These are phyloP conservation scores for Fraxinus pennsylvanica DNA, from an alignment of 257 asterid genomes.

Conservation along the genomic window DNA sequence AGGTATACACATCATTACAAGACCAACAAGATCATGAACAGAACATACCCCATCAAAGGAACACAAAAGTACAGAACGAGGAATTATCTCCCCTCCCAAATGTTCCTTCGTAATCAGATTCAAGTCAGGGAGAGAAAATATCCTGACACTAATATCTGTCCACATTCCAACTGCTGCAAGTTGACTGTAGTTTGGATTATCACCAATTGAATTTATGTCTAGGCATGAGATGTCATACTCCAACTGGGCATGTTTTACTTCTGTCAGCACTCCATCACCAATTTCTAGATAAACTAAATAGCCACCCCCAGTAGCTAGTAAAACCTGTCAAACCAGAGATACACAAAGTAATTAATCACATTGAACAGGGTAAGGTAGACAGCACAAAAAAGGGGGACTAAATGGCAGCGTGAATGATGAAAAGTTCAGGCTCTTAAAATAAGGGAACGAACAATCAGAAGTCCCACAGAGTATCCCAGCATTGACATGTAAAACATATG, in stretches of 20 bases:
- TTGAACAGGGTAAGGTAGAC: conserved; percentile 4
- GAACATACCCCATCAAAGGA: conserved; percentile 90
- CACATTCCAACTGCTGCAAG: conserved; percentile 99
- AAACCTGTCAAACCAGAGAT: conserved; percentile 55
- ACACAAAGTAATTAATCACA: conserved; percentile 21
- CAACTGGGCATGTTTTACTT: conserved; percentile 70
- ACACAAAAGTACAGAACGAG: conserved; percentile 95
- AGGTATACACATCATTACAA: conserved; percentile 22
- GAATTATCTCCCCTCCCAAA: conserved; percentile 97
- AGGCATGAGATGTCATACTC: conserved; percentile 96
- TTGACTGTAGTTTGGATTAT: conserved; percentile 67
- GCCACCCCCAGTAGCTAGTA: conserved; percentile 97
- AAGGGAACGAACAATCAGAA: conserved; percentile 2
- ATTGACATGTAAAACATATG: not conserved
- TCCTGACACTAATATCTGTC: conserved; percentile 91
- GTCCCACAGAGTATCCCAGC: not conserved
- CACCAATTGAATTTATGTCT: conserved; percentile 94
- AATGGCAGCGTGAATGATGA: not conserved
- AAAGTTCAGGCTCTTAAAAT: not conserved
- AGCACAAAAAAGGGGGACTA: not conserved
- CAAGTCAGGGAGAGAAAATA: conserved; percentile 85
- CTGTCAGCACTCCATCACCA: conserved; percentile 82
- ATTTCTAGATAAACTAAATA: conserved; percentile 91
- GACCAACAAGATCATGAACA: conserved; percentile 20
- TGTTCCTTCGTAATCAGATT: conserved; percentile 80